phyloP scores from a whole-genome alignment of 441 rosid genomes.

The Raphanus hybrid region DNA sequence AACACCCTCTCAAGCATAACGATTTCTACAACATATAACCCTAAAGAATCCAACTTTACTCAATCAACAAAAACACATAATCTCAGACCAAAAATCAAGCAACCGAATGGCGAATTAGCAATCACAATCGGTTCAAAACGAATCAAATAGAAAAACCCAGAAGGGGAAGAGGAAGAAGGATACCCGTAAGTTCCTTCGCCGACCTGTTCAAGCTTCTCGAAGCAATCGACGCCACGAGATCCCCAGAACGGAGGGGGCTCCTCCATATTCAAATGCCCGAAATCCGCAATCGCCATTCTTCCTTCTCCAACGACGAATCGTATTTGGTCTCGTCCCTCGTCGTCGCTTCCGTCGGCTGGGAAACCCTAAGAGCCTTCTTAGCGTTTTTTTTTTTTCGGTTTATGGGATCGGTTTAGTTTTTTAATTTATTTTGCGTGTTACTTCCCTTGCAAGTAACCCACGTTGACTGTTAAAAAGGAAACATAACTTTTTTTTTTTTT shows the following conservation, averaged over 20 bases:
- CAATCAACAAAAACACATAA: background rate
- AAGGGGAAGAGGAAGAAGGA: background rate
- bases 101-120: background rate
- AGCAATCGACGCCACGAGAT: conserved; percentile 5
- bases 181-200: conserved; percentile 6
- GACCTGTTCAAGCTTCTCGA: conserved; percentile 3
- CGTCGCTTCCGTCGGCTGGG: background rate
- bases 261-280: background rate
- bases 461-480: background rate
- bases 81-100: background rate
- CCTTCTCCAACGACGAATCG: background rate
- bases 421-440: background rate
- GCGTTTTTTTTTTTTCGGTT: background rate
- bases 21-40: background rate
- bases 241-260: background rate
- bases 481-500: no score
- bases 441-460: background rate
- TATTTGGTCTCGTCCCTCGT: background rate
- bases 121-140: background rate
- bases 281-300: background rate
- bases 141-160: background rate
- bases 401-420: background rate
- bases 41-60: background rate
- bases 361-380: background rate
- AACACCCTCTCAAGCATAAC: background rate